Base-by-base conservation (phyloP, 1,284 basidiomycete species). In the Marasmius oreades region DNA sequence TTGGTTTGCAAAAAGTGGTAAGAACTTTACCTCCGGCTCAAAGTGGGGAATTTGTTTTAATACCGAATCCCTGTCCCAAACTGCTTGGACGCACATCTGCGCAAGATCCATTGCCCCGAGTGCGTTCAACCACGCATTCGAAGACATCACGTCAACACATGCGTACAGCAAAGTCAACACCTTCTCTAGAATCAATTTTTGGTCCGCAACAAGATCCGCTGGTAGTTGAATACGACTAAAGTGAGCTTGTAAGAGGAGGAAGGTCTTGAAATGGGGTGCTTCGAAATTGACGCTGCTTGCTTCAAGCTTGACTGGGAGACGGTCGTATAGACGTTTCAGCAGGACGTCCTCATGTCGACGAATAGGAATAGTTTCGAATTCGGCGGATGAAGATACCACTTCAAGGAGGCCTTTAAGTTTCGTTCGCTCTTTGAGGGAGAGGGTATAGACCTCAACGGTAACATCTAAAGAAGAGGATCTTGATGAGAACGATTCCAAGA, bases 1-100 rank as follows among this genome's bases (percentile, higher is more conserved):
- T n/a, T 4, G 31, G 12, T 1, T n/a, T n/a, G n/a, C n/a, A 45
- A 18, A 20, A 28, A 18, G 26, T 26, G 14, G 51, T 28, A 36
- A 16, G 28, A 51, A 14, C 64, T 77, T 61, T 66, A 92, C 91
- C 47, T 94, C 90, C 8, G 82, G 73, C 61, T 95, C 92, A 72
- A 98, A 99, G 73, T 97, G 93, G 10, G 97, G 97, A 47, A 99
- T 90, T 70, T 99, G 96, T 68, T 92, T 93, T 67, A 98, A 73
- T 0, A 94, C 93, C 46, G 90, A 93, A 70, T 98, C 97, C 31
- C 88, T 90, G 67, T 99, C 95, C 96, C 96, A 98, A 69, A 96
- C 88, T 0, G 92, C 95, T 72, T 99, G 97, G 1, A 98, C 94
- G 70, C 93, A 95, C 96, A 99, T 99, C 74, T 99, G 97, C n/a